Evolutionary conservation across 257 asterid species (phyloP), one percentile per base, ranked within the genome.

Genomic region (Echium plantagineum): DNA sequence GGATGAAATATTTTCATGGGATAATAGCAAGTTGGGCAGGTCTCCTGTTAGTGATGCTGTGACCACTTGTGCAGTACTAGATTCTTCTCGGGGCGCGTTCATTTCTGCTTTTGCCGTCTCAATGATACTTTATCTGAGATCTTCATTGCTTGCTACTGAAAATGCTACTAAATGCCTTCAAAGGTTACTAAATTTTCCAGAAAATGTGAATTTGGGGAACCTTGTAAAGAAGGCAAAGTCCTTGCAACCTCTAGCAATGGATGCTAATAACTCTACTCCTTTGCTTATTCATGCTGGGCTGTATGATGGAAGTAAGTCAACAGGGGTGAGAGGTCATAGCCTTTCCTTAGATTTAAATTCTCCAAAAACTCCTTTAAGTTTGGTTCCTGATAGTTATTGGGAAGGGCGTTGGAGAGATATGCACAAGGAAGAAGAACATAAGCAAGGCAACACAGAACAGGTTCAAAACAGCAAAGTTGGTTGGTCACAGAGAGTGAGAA

Each of bases 61-160:
- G 57, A 66, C 82, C 20, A 72, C 68, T 72, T 71, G 42, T 72
- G 81, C 84, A 49, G 82, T 82, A 13, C 80, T 86, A 19, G 76
- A 78, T 70, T 89, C 97, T 2, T 71, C 67, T 9, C 79, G 97
- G 74, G 97, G 97, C 53, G 97, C 93, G 60, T 86, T 89, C 64
- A 83, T 89, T 60, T 86, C 94, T 16, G 80, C 93, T 67, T 89
- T 89, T 75, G 95, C 97, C 6, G 95, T 89, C 73, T 82, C 95
- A n/a, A 86, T 89, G 90, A 80, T 89, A 71, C 90, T 89, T 56
- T 55, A 70, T 70, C 56, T 89, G 74, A 82, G 95, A 74, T 82
- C 95, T 66, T 76, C 93, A 31, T 69, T 89, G 78, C 94, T 89
- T 66, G 95, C 94, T 58, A 84, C 95, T 7, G 97, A 86, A 77